Conservation (phyloP, 1,284 basidiomycete species). For the Cryptococcus sp. region DNA sequence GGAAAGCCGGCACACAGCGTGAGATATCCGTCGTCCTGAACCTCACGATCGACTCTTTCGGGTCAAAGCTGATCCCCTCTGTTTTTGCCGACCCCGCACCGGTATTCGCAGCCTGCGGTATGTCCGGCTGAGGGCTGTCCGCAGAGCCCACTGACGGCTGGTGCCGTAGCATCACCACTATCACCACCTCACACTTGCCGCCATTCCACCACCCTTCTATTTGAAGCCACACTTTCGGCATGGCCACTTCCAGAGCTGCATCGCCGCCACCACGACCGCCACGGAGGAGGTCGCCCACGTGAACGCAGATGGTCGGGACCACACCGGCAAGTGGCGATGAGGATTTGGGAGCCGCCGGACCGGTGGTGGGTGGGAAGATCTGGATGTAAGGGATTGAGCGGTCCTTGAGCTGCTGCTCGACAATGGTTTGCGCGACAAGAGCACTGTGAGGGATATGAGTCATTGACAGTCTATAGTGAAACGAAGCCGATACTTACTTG, state of each 20-base stretch:
- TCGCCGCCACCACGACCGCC: conserved; percentile 41
- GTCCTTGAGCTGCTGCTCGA: conserved; percentile 80
- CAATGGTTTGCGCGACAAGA: conserved; percentile 80
- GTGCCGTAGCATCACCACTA: conserved; percentile 80
- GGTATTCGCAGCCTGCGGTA: neutral
- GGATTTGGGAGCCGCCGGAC: conserved; percentile 23
- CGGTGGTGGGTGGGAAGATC: conserved; percentile 58
- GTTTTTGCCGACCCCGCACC: conserved; percentile 11
- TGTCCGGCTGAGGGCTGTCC: neutral
- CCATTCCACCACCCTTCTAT: conserved; percentile 88
- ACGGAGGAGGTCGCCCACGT: conserved; percentile 72
- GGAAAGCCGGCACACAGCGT: conserved; percentile 79
- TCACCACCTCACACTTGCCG: conserved; percentile 66
- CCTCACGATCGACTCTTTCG: conserved; percentile 74
- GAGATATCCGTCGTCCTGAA: conserved; percentile 81
- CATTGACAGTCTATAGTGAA: neutral
- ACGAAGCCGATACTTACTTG: conserved; percentile 31
- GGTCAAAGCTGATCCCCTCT: conserved; percentile 72
- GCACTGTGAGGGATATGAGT: conserved; percentile 58
- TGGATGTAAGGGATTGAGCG: conserved; percentile 73
- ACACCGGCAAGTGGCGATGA: conserved; percentile 52
- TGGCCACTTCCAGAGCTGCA: conserved; percentile 73
- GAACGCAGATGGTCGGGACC: conserved; percentile 75
- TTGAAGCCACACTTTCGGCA: conserved; percentile 83
- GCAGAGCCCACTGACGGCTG: conserved; percentile 67